Conservation (phyloP, 331 rosid species). For the Ulmus americana region DNA sequence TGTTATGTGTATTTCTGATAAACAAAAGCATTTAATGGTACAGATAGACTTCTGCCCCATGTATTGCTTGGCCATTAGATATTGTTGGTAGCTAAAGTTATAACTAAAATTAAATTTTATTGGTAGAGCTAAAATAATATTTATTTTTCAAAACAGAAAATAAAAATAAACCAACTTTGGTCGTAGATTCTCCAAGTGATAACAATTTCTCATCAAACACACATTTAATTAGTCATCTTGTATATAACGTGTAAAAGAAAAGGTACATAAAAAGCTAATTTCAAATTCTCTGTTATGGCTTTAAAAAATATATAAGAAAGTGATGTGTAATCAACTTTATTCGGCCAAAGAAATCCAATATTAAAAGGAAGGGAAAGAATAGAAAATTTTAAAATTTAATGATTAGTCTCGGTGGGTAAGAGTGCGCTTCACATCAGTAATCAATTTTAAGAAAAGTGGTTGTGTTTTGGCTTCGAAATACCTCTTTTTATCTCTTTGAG, state of each 20-base stretch:
- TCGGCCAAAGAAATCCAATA: not conserved
- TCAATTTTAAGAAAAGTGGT: conserved; percentile 18
- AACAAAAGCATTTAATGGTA: not conserved
- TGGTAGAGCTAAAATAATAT: not conserved
- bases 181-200: not conserved
- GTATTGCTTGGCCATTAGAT: not conserved
- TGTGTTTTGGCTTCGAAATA: not conserved
- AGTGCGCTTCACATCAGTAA: conserved; percentile 20
- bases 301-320: not conserved
- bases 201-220: not conserved
- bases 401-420: conserved; percentile 6
- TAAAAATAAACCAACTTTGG: not conserved
- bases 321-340: not conserved
- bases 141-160: too few relatives aligned
- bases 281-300: not conserved
- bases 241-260: not conserved
- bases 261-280: not conserved
- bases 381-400: not conserved
- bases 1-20: not conserved
- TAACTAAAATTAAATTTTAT: not conserved
- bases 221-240: not conserved
- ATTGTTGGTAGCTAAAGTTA: not conserved
- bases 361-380: not conserved
- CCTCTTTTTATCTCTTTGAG: not conserved
- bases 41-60: conserved; percentile 3